phyloP scores from a whole-genome alignment of 148 eudicot species.

The Cornus controversa region DNA sequence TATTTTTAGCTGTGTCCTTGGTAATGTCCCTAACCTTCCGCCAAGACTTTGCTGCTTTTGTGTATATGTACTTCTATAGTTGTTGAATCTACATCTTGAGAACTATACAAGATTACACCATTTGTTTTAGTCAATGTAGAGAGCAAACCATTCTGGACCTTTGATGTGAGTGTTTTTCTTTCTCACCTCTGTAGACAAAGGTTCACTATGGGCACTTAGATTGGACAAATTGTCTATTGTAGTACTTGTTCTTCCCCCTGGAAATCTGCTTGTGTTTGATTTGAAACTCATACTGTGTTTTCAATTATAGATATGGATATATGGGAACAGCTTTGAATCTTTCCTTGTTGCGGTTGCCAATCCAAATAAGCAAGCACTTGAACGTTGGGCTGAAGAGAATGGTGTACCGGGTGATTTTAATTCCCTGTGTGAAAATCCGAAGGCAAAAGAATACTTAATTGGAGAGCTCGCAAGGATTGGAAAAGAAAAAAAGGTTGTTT shows the following conservation, averaged over 20 bases:
- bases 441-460: slow-evolving; percentile 65
- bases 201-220: background rate
- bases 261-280: background rate
- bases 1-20: too few relatives aligned
- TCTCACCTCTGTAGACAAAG: background rate
- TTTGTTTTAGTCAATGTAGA: background rate
- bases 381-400: slow-evolving; percentile 61
- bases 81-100: background rate
- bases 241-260: background rate
- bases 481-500: slow-evolving; percentile 71
- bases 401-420: slow-evolving; percentile 59
- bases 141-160: background rate
- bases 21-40: background rate
- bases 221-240: background rate
- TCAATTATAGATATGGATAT: slow-evolving; percentile 66
- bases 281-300: background rate
- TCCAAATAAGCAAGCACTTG: slow-evolving; percentile 63
- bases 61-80: background rate
- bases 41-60: background rate
- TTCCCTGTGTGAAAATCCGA: slow-evolving; percentile 61
- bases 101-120: background rate
- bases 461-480: slow-evolving; percentile 65
- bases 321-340: slow-evolving; percentile 81
- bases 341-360: slow-evolving; percentile 70
- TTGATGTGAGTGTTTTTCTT: background rate